Percentiles rank a stretch among this genome's conserved stretches.
These are phyloP conservation scores for Yamadazyma friedrichii DNA, from an alignment of 1,139 yeast species.

Conservation along the genomic window DNA sequence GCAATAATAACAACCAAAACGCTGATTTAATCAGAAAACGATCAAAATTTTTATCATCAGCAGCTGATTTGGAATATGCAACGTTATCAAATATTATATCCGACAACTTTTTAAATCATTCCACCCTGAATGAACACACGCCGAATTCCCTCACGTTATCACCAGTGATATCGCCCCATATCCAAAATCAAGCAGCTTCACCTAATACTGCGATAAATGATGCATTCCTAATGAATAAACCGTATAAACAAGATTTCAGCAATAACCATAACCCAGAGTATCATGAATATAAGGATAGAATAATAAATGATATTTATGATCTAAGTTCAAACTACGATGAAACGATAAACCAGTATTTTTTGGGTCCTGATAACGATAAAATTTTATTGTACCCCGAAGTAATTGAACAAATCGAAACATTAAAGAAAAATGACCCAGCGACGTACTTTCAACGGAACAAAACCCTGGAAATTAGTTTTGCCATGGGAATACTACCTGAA, in stretches of 20 bases:
- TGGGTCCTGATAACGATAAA: conserved; percentile 42
- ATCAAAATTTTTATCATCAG: conserved; percentile 61
- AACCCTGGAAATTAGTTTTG: conserved; percentile 50
- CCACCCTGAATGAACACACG: conserved; percentile 42
- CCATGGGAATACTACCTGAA: conserved; percentile 50
- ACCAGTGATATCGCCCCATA: conserved; percentile 40
- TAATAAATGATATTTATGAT: conserved; percentile 3
- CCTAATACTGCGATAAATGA: conserved; percentile 19
- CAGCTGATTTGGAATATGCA: conserved; percentile 79
- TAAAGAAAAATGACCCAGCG: conserved; percentile 40
- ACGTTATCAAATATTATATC: conserved; percentile 72
- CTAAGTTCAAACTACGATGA: conserved; percentile 37
- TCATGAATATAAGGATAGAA: neutral
- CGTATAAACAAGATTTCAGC: neutral
- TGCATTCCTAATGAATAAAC: conserved; percentile 13
- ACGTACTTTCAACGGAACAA: conserved; percentile 40
- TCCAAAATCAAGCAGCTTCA: conserved; percentile 11
- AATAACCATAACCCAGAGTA: neutral
- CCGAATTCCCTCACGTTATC: conserved; percentile 37
- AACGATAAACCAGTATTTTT: conserved; percentile 56
- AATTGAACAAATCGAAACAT: conserved; percentile 45
- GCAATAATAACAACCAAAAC: neutral
- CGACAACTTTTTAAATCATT: conserved; percentile 36
- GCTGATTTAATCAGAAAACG: conserved; percentile 15
- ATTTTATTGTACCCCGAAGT: conserved; percentile 54